phyloP scores from a whole-genome alignment of 352 stramenopile genomes.

The Pythium dissimile region DNA sequence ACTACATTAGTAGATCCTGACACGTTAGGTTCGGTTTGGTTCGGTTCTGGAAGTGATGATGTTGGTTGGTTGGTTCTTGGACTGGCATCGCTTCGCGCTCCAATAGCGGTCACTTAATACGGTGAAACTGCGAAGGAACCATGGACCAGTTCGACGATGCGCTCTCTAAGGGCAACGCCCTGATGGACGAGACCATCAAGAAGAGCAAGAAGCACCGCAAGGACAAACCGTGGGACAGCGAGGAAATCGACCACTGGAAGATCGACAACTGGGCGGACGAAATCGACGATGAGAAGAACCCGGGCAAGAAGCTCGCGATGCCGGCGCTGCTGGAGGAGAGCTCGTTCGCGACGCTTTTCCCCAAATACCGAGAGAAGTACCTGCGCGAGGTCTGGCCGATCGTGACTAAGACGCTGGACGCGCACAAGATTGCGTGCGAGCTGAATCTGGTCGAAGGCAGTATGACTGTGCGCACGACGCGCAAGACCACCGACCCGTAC shows the following conservation, averaged over 20 bases:
- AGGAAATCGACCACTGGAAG: slow-evolving; percentile 99
- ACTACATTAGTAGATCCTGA: slow-evolving; percentile 10
- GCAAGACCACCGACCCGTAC: slow-evolving; percentile 96
- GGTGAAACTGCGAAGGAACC: background rate
- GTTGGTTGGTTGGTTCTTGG: slow-evolving; percentile 26
- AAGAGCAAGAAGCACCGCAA: slow-evolving; percentile 95
- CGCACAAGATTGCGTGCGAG: slow-evolving; percentile 95
- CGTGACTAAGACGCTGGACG: slow-evolving; percentile 96
- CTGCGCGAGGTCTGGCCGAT: slow-evolving; percentile 98
- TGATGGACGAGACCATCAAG: slow-evolving; percentile 28
- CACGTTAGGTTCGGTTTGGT: background rate
- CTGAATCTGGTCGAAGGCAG: slow-evolving; percentile 98
- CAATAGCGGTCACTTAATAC: background rate
- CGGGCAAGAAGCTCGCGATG: slow-evolving; percentile 57
- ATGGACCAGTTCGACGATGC: slow-evolving; percentile 76
- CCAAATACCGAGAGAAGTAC: slow-evolving; percentile 99
- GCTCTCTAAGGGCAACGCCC: slow-evolving; percentile 24
- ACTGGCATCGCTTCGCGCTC: slow-evolving; percentile 19
- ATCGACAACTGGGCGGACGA: slow-evolving; percentile 85
- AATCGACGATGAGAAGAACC: slow-evolving; percentile 80
- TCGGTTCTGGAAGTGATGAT: slow-evolving; percentile 11
- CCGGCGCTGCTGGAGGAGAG: slow-evolving; percentile 96
- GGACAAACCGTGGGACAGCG: slow-evolving; percentile 99
- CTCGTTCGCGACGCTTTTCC: slow-evolving; percentile 99
- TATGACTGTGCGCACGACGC: slow-evolving; percentile 92